Evolutionary conservation across 371 early-diverging fungal species (phyloP).

Genomic region (Phascolomyces articulosus): DNA sequence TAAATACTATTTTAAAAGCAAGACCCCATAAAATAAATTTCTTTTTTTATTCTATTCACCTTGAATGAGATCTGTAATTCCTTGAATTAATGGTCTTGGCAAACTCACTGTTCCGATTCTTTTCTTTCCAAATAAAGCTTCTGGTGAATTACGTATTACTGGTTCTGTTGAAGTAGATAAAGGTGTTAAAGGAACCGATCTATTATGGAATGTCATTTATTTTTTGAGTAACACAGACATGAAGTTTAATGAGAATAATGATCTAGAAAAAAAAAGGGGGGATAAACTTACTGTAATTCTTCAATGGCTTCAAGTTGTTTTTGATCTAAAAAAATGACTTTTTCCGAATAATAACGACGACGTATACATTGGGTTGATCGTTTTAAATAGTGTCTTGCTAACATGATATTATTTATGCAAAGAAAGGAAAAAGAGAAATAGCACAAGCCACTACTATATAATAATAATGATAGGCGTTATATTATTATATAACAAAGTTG

Average conservation of each 20-base stretch:
- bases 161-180: not conserved
- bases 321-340: slow-evolving; percentile 3
- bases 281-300: not conserved
- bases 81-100: slow-evolving; percentile 55
- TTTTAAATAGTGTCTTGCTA: not conserved
- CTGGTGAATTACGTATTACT: slow-evolving; percentile 61
- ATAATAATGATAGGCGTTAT: too few relatives aligned
- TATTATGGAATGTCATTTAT: not conserved
- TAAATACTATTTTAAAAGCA: not conserved
- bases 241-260: not conserved
- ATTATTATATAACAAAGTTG: too few relatives aligned
- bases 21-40: not conserved
- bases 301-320: slow-evolving; percentile 11
- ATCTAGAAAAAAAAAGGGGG: not conserved
- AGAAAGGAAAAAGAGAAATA: not conserved
- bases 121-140: slow-evolving; percentile 73
- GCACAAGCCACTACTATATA: not conserved
- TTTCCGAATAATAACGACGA: not conserved
- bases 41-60: slow-evolving; percentile 18
- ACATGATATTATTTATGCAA: not conserved
- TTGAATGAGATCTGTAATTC: slow-evolving; percentile 51
- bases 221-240: not conserved
- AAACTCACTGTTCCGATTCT: slow-evolving; percentile 70
- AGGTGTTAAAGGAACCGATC: not conserved
- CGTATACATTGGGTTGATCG: too few relatives aligned